phyloP scores from a whole-genome alignment of 2,329 filamentous ascomycete genomes.

The Tolypocladium album region DNA sequence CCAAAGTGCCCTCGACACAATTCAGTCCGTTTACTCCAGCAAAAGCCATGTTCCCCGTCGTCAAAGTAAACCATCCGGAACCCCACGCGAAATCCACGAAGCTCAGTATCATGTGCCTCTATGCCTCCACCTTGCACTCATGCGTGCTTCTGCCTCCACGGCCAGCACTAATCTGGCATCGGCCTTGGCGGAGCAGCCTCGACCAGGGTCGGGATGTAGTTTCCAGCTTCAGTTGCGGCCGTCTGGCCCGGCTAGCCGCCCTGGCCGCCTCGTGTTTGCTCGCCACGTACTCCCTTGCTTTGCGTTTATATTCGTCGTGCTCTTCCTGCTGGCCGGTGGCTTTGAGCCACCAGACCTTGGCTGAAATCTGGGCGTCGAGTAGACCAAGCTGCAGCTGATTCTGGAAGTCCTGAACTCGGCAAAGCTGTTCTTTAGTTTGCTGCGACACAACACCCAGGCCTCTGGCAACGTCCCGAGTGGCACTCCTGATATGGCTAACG shows the following conservation, averaged over 20 bases:
- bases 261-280: constrained; percentile 22
- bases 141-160: background rate
- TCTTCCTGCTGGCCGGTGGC: constrained; percentile 38
- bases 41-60: background rate
- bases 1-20: background rate
- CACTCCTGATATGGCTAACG: constrained; percentile 7
- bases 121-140: background rate
- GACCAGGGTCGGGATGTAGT: constrained; percentile 7
- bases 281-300: constrained; percentile 32
- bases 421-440: constrained; percentile 10
- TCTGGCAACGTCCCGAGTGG: constrained; percentile 9
- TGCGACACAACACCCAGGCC: constrained; percentile 7
- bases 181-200: constrained; percentile 13
- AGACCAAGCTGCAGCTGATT: constrained; percentile 33
- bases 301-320: constrained; percentile 32
- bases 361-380: constrained; percentile 42
- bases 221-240: constrained; percentile 15
- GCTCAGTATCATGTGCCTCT: background rate
- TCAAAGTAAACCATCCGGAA: background rate
- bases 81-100: background rate
- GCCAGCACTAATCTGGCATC: constrained; percentile 3
- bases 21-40: constrained; percentile 1
- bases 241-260: constrained; percentile 13
- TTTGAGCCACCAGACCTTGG: constrained; percentile 47
- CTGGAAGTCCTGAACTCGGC: constrained; percentile 16